phyloP scores from a whole-genome alignment of 2,329 filamentous ascomycete genomes.

The Cladosporium sp. region DNA sequence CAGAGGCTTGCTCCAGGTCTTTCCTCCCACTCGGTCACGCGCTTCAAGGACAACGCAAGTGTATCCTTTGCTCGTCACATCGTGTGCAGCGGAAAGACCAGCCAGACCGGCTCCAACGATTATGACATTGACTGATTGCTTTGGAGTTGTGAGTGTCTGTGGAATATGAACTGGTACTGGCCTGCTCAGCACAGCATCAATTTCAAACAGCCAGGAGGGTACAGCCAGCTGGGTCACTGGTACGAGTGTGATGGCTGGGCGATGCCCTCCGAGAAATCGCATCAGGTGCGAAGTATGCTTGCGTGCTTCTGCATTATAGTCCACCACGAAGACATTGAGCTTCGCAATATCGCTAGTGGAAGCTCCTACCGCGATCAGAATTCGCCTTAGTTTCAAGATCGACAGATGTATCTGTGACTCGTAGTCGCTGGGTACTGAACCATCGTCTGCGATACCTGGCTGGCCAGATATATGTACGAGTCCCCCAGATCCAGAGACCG shows the following conservation, averaged over 20 bases:
- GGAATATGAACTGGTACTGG: conserved; percentile 20
- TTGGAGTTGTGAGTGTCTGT: background rate
- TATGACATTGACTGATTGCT: conserved; percentile 32
- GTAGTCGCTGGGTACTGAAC: conserved; percentile 25
- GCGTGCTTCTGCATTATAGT: conserved; percentile 27
- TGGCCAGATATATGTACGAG: conserved; percentile 26
- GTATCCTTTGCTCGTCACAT: conserved; percentile 31
- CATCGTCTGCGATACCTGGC: conserved; percentile 27
- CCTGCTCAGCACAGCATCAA: conserved; percentile 29
- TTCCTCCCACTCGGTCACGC: conserved; percentile 42
- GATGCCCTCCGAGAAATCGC: conserved; percentile 29
- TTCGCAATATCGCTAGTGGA: conserved; percentile 28
- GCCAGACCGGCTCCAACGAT: conserved; percentile 37
- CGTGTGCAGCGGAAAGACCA: conserved; percentile 34
- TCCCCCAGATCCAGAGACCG: background rate
- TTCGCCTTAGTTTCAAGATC: conserved; percentile 26
- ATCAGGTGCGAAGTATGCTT: conserved; percentile 26
- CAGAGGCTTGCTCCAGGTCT: conserved; percentile 46
- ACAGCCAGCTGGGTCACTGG: conserved; percentile 30
- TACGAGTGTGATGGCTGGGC: conserved; percentile 29
- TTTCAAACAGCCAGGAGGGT: conserved; percentile 30
- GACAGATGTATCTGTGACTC: conserved; percentile 29
- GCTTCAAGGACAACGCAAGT: conserved; percentile 36
- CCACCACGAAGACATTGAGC: conserved; percentile 31
- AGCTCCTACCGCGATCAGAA: conserved; percentile 30